Percentiles rank a stretch among this genome's conserved stretches.
phyloP scores from a whole-genome alignment of 73 alveolate genomes.

The Tetrahymena thermophila region DNA sequence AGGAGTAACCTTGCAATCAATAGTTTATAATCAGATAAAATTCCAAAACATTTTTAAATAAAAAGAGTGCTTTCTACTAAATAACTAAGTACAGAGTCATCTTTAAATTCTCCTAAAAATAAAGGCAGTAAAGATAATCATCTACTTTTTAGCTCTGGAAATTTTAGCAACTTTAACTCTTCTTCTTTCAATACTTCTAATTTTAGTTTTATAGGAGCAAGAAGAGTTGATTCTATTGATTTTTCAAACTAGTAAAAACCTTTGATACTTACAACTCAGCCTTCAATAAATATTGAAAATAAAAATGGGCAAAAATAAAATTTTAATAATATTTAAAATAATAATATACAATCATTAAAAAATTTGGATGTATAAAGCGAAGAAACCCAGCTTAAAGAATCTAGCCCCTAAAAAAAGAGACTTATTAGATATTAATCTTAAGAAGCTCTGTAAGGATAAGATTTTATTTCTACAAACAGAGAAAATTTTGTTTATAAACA shows the following conservation, averaged over 20 bases:
- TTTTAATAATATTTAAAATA: not conserved
- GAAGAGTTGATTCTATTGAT: not conserved
- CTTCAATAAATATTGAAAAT: not conserved
- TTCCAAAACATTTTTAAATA: not conserved
- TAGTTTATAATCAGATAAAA: not conserved
- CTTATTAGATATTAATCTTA: not conserved
- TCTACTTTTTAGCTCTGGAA: not conserved
- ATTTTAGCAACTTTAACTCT: not conserved
- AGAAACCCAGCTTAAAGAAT: not conserved
- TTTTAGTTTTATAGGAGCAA: not conserved
- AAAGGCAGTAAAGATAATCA: not conserved
- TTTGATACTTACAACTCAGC: not conserved
- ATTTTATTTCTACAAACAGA: not conserved
- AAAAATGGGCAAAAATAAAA: not conserved
- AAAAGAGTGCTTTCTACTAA: not conserved
- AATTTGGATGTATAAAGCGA: not conserved
- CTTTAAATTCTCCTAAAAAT: not conserved
- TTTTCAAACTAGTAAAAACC: not conserved
- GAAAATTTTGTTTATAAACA: not conserved
- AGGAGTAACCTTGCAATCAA: not conserved
- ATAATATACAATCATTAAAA: not conserved
- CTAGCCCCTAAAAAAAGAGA: not conserved
- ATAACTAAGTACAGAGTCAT: not conserved
- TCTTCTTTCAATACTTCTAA: not conserved
- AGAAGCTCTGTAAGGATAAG: not conserved